phyloP scores from a whole-genome alignment of 2,329 filamentous ascomycete genomes.

The Stachybotrys elegans region DNA sequence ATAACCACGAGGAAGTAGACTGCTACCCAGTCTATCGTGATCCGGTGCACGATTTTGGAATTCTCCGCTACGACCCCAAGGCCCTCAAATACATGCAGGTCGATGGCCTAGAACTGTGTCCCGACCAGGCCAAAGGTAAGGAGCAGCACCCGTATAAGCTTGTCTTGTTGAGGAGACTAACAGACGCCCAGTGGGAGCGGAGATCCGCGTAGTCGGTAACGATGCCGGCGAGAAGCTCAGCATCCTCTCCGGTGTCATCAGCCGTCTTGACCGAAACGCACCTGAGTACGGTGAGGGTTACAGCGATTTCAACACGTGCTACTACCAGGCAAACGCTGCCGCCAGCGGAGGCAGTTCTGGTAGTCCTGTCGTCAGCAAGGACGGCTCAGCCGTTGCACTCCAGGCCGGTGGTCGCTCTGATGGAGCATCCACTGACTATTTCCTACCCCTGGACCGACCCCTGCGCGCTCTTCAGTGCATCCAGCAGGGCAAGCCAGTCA shows the following conservation, averaged over 20 bases:
- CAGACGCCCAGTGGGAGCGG: conserved; percentile 64
- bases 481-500: conserved; percentile 67
- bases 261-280: conserved; percentile 89
- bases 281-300: conserved; percentile 98
- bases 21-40: conserved; percentile 96
- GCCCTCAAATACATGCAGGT: conserved; percentile 97
- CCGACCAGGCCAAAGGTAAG: conserved; percentile 71
- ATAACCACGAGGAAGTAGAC: conserved; percentile 96
- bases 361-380: conserved; percentile 93
- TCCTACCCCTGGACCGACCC: conserved; percentile 87
- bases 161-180: no score
- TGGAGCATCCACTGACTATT: conserved; percentile 95
- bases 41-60: conserved; percentile 96
- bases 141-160: conserved; percentile 1
- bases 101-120: conserved; percentile 71
- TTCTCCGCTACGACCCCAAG: conserved; percentile 91
- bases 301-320: conserved; percentile 93
- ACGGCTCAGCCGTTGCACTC: conserved; percentile 84
- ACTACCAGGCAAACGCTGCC: conserved; percentile 96
- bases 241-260: conserved; percentile 96
- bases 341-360: conserved; percentile 98
- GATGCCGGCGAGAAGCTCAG: conserved; percentile 98
- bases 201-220: conserved; percentile 96
- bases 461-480: conserved; percentile 82
- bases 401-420: conserved; percentile 93